phyloP scores from a whole-genome alignment of 192 early-diverging fungal species.

The Chytriomyces sp. region DNA sequence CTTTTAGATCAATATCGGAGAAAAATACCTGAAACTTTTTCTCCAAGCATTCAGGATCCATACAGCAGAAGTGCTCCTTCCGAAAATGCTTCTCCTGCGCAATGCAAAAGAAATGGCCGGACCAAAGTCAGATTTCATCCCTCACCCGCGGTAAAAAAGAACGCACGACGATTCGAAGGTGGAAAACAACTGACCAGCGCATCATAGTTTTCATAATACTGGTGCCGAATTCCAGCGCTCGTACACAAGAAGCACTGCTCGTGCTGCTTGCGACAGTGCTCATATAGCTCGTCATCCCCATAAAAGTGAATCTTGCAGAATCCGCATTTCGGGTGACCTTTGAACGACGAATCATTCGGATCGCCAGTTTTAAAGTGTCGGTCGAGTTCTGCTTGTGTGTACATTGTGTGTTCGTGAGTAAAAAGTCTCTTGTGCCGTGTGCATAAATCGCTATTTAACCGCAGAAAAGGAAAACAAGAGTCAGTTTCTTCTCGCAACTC shows the following conservation, averaged over 20 bases:
- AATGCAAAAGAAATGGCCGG: not conserved
- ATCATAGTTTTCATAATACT: constrained; percentile 86
- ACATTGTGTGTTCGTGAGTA: constrained; percentile 89
- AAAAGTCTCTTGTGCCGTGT: constrained; percentile 90
- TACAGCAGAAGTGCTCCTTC: constrained; percentile 81
- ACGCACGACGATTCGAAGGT: not conserved
- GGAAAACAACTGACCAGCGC: constrained; percentile 64
- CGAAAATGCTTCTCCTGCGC: constrained; percentile 75
- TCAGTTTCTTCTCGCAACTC: not conserved
- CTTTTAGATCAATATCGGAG: constrained; percentile 87
- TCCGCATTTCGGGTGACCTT: constrained; percentile 88
- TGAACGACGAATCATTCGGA: constrained; percentile 56
- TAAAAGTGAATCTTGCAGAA: constrained; percentile 88
- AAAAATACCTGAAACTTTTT: constrained; percentile 97
- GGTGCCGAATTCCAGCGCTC: constrained; percentile 73
- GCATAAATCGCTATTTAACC: constrained; percentile 89
- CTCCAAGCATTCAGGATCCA: constrained; percentile 80
- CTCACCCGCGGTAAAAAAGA: too few relatives aligned
- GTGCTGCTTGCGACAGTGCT: constrained; percentile 90
- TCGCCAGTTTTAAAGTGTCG: constrained; percentile 77
- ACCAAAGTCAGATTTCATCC: too few relatives aligned
- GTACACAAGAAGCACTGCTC: constrained; percentile 94
- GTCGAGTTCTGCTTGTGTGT: constrained; percentile 74
- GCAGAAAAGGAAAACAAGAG: constrained; percentile 13
- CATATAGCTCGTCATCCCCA: constrained; percentile 91